These are phyloP conservation scores for Massariosphaeria phaeospora DNA, from an alignment of 495 filamentous ascomycete genomes.

Conservation along the genomic window DNA sequence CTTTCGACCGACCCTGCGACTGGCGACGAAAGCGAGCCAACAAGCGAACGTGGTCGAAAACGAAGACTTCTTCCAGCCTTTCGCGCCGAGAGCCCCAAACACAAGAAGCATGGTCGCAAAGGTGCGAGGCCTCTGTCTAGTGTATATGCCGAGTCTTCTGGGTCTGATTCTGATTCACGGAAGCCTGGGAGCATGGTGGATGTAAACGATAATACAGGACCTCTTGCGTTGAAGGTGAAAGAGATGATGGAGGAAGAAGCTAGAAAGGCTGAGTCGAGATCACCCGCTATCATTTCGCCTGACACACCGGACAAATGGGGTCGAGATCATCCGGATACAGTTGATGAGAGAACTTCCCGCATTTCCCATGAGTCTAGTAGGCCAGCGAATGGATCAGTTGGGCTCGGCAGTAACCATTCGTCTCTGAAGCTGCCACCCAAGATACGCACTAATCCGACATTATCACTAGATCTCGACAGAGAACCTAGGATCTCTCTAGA, in stretches of 20 bases:
- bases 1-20: constrained; percentile 17
- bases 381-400: constrained; percentile 2
- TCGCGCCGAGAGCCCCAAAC: constrained; percentile 21
- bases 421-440: constrained; percentile 9
- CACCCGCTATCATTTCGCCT: constrained; percentile 19
- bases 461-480: background rate
- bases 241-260: constrained; percentile 49
- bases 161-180: constrained; percentile 25
- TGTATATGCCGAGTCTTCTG: constrained; percentile 14
- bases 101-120: constrained; percentile 23
- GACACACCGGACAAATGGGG: constrained; percentile 42
- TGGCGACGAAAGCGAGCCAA: constrained; percentile 29
- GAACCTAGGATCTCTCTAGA: constrained; percentile 33
- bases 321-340: background rate
- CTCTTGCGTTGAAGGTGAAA: constrained; percentile 64
- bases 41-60: constrained; percentile 31
- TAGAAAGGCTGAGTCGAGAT: constrained; percentile 5
- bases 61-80: constrained; percentile 24
- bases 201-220: constrained; percentile 44
- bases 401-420: too few species aligned
- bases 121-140: constrained; percentile 7
- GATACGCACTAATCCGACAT: background rate
- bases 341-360: background rate
- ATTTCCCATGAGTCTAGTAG: background rate
- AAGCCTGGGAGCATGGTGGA: constrained; percentile 1